Evolutionary conservation across 768 basidiomycete genomes (phyloP).

Genomic region (Lentinula edodes): DNA sequence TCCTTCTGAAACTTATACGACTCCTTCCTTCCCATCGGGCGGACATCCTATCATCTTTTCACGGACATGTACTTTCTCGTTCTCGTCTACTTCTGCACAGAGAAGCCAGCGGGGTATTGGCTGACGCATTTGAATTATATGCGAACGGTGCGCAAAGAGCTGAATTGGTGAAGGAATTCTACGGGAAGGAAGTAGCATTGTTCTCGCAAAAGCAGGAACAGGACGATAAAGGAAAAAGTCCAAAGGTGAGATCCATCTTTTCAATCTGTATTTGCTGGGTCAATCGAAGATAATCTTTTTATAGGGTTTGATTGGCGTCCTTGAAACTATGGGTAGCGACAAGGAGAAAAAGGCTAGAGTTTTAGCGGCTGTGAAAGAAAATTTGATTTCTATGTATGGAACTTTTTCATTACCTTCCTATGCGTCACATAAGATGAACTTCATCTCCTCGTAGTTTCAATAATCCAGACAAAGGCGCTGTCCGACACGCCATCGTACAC

Average conservation of each 20-base stretch:
- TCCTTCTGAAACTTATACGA: constrained; percentile 76
- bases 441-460: constrained; percentile 56
- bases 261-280: neutral
- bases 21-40: constrained; percentile 69
- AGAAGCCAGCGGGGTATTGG: constrained; percentile 77
- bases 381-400: constrained; percentile 67
- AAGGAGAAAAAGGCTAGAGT: constrained; percentile 63
- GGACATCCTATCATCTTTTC: constrained; percentile 75
- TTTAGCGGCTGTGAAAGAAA: constrained; percentile 65
- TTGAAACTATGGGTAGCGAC: constrained; percentile 49
- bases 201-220: constrained; percentile 46
- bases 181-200: constrained; percentile 80
- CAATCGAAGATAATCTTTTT: constrained; percentile 48
- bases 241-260: neutral
- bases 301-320: constrained; percentile 61
- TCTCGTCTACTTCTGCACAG: constrained; percentile 71
- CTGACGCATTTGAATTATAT: constrained; percentile 86
- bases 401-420: neutral
- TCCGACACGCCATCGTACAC: constrained; percentile 85
- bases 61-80: constrained; percentile 51
- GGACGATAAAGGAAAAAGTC: constrained; percentile 21
- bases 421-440: neutral
- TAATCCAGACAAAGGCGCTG: constrained; percentile 85
- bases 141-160: constrained; percentile 81
- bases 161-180: constrained; percentile 80